Conservation (phyloP, 495 filamentous ascomycete species). For the Glutinoglossum americanum region DNA sequence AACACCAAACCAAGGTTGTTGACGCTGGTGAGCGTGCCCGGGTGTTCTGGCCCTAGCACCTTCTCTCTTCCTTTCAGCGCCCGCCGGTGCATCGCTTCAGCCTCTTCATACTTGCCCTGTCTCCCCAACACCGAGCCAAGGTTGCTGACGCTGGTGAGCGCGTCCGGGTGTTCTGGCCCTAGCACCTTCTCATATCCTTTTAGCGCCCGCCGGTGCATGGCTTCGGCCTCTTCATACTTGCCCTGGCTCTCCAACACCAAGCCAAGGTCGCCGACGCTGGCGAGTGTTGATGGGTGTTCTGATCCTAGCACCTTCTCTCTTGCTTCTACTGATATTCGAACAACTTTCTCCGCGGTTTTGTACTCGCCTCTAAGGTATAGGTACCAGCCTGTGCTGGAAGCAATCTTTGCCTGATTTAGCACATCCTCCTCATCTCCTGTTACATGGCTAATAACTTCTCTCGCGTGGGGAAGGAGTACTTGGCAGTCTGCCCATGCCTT, state of each 20-base stretch:
- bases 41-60: too few relatives aligned
- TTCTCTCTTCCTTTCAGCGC: too few relatives aligned
- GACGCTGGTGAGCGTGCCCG: too few relatives aligned
- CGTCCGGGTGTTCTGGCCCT: too few relatives aligned
- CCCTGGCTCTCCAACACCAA: not conserved
- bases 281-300: not conserved
- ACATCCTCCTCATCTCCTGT: not conserved
- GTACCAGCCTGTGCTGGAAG: not conserved
- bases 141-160: too few relatives aligned
- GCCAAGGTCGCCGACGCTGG: constrained; percentile 3
- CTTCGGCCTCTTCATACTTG: constrained; percentile 5
- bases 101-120: too few relatives aligned
- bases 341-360: not conserved
- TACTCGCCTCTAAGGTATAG: not conserved
- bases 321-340: not conserved
- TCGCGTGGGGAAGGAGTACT: constrained; percentile 19
- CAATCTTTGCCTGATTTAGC: constrained; percentile 1
- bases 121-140: too few relatives aligned
- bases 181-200: too few relatives aligned
- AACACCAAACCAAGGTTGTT: too few relatives aligned
- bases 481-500: constrained; percentile 19
- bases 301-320: not conserved
- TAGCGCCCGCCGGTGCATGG: constrained; percentile 1
- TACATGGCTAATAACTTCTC: constrained; percentile 10
- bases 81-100: too few relatives aligned